These are phyloP conservation scores for Acrasis kona DNA, from an alignment of 78 protist species.

Conservation along the genomic window DNA sequence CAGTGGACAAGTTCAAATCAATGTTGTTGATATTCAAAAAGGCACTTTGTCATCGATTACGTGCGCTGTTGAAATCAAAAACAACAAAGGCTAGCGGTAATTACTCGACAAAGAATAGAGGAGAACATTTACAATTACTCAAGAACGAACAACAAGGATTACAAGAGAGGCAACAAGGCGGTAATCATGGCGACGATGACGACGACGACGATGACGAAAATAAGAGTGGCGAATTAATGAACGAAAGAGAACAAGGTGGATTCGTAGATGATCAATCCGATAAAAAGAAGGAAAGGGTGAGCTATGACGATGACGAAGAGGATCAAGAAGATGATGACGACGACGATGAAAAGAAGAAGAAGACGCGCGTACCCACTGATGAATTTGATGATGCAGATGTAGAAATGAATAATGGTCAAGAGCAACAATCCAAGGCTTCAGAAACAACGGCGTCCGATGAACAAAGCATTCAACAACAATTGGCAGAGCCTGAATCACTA, in stretches of 20 bases:
- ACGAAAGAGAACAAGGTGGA: neutral
- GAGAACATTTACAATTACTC: too few relatives aligned
- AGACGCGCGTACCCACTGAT: too few relatives aligned
- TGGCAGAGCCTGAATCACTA: too few relatives aligned
- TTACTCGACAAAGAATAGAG: too few relatives aligned
- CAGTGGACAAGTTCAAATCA: too few relatives aligned
- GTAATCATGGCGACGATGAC: neutral
- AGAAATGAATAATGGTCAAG: neutral
- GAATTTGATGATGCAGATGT: neutral
- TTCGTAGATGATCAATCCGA: neutral
- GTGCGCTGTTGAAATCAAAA: too few relatives aligned
- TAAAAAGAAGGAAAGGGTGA: neutral
- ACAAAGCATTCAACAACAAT: too few relatives aligned
- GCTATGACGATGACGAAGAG: neutral
- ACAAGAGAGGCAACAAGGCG: neutral
- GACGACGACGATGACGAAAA: neutral
- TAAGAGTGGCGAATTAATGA: neutral
- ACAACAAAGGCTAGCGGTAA: too few relatives aligned
- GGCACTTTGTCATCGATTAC: too few relatives aligned
- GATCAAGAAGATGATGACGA: neutral
- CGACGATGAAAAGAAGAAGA: neutral
- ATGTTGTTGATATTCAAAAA: too few relatives aligned
- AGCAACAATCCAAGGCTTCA: too few relatives aligned
- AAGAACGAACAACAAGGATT: neutral
- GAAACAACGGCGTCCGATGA: too few relatives aligned